phyloP scores from a whole-genome alignment of 768 basidiomycete genomes.

The Leucocoprinus sp. region DNA sequence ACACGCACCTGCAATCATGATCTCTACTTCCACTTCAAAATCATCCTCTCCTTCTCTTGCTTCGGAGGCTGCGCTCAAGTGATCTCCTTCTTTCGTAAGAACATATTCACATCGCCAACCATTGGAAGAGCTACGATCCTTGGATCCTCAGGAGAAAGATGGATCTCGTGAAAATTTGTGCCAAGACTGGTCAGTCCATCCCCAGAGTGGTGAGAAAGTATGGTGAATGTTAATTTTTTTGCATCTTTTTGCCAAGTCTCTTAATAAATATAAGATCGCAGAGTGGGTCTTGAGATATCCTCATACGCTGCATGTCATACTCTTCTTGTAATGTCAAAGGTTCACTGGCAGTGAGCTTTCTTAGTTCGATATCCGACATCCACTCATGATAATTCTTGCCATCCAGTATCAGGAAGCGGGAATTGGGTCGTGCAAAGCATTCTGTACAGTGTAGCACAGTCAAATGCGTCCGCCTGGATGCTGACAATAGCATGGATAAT shows the following conservation, averaged over 20 bases:
- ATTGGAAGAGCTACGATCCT: slow-evolving; percentile 40
- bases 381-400: slow-evolving; percentile 75
- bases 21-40: slow-evolving; percentile 76
- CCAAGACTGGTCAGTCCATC: slow-evolving; percentile 9
- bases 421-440: no score
- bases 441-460: no score
- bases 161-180: neutral
- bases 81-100: slow-evolving; percentile 60
- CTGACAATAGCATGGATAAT: no score
- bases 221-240: slow-evolving; percentile 90
- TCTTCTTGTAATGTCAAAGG: slow-evolving; percentile 75
- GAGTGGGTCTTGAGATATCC: no score
- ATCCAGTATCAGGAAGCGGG: neutral
- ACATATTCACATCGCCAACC: slow-evolving; percentile 92
- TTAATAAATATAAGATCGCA: slow-evolving; percentile 21
- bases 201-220: slow-evolving; percentile 42
- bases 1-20: slow-evolving; percentile 83
- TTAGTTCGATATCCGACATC: slow-evolving; percentile 74
- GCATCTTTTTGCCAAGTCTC: slow-evolving; percentile 82
- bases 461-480: no score
- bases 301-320: slow-evolving; percentile 81
- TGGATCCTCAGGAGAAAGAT: slow-evolving; percentile 24
- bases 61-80: neutral
- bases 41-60: slow-evolving; percentile 28
- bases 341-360: slow-evolving; percentile 77